Base-by-base conservation (phyloP, 2,329 filamentous ascomycete genomes). In the Colletotrichum nymphaeae region DNA sequence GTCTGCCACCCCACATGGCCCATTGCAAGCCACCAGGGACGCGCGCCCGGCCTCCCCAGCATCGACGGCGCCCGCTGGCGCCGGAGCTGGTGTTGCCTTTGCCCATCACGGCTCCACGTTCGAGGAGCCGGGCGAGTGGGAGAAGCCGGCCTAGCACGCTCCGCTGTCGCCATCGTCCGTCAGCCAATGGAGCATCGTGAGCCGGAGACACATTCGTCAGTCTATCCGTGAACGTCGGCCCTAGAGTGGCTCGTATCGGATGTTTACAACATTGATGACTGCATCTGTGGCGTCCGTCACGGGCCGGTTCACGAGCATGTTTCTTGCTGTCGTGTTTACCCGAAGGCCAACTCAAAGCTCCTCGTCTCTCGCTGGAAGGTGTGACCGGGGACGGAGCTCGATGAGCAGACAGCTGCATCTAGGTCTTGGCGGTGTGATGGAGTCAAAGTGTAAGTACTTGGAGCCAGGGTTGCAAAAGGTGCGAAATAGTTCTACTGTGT, bases 21-120 rank as follows among this genome's bases (percentile, higher is more conserved):
- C 28, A 32, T 58, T 57, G 53, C 52, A 69, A 72, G 69, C 65
- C 69, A 72, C 58, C 58, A 67, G 53, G 69, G 66, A 72, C 69
- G 65, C 65, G 69, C 58, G 49, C 46, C 69, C 63, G 64, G 58
- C 63, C 19, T 56, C 68, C 68, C 68, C 63, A 63, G 63, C 55
- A 64, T 57, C 7, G 46, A 57, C 32, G 37, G 49, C 37, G 65
- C 52, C 52, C 69, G 53, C 63, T 46, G 57, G 64, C 60, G 59
- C 65, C 64, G 66, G 53, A 69, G 65, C 58, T 69, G 59, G 59
- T 16, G 52, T 59, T 26, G 37, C 11, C 52, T 62, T 59, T 63
- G 53, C 19, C 26, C 35, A 69, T 64, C 69, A 24, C 37, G 59
- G 37, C 66, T 59, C 42, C 53, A 60, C 53, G 26, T 28, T 14